Percentiles rank a stretch among this genome's conserved stretches.
phyloP scores from a whole-genome alignment of 257 asterid genomes.

The Cinchona pubescens region DNA sequence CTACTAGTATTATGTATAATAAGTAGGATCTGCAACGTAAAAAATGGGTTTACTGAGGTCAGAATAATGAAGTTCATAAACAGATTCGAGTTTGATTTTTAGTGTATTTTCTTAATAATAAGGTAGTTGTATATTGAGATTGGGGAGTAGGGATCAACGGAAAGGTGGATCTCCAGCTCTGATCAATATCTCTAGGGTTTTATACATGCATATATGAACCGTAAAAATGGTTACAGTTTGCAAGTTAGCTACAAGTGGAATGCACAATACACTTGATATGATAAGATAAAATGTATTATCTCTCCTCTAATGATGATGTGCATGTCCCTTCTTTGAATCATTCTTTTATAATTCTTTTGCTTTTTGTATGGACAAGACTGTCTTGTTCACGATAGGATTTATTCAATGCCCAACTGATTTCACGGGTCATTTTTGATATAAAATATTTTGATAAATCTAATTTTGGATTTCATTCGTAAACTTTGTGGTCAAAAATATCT shows the following conservation, averaged over 20 bases:
- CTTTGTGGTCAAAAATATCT: no score
- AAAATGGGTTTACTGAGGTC: constrained; percentile 2
- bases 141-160: constrained; percentile 1
- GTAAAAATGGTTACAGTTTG: not conserved
- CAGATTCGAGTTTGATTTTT: not conserved
- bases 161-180: constrained; percentile 4
- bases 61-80: not conserved
- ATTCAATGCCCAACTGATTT: no score
- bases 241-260: not conserved
- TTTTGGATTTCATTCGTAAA: no score
- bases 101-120: not conserved
- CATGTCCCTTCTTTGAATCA: no score
- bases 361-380: no score
- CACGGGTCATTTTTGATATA: no score
- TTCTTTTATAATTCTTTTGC: no score
- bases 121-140: not conserved
- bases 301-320: no score
- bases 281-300: not conserved
- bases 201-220: not conserved
- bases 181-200: not conserved
- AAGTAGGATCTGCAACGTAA: not conserved
- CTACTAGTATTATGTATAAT: not conserved
- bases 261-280: no score
- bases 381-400: no score
- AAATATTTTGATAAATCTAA: no score